Percentiles rank a stretch among this genome's conserved stretches.
These are phyloP conservation scores for Mollisiaceae sp. DNA, from an alignment of 2,329 filamentous ascomycete species.

Conservation along the genomic window DNA sequence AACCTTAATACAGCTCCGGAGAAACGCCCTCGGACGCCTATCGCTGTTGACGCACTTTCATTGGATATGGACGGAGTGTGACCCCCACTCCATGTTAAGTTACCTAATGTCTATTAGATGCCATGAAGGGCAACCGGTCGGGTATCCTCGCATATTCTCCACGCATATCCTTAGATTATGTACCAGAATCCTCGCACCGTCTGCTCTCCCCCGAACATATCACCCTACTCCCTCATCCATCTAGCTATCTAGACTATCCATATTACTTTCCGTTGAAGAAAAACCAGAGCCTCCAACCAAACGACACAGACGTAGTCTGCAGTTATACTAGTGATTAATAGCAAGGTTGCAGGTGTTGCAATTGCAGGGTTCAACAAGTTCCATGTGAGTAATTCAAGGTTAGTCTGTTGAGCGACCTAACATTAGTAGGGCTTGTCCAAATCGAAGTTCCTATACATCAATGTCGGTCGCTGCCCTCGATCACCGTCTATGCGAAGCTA, in stretches of 20 bases:
- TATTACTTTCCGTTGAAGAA: conserved; percentile 42
- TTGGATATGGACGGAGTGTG: conserved; percentile 58
- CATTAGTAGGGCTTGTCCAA: conserved; percentile 23
- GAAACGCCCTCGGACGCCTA: conserved; percentile 66
- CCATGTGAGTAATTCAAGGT: conserved; percentile 5
- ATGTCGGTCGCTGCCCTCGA: conserved; percentile 33
- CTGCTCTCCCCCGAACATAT: conserved; percentile 40
- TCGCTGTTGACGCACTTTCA: conserved; percentile 70
- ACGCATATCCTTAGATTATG: conserved; percentile 45
- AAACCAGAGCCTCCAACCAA: conserved; percentile 26
- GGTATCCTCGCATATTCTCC: conserved; percentile 15
- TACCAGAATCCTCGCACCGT: conserved; percentile 43
- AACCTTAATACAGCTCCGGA: conserved; percentile 66
- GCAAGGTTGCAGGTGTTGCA: conserved; percentile 30
- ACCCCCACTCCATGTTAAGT: background rate
- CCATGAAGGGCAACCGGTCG: conserved; percentile 26
- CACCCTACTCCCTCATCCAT: conserved; percentile 39
- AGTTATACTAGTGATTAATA: conserved; percentile 27
- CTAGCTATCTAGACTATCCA: conserved; percentile 41
- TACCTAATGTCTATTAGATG: conserved; percentile 16
- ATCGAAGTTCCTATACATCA: conserved; percentile 29
- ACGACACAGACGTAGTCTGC: conserved; percentile 31
- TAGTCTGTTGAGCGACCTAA: background rate
- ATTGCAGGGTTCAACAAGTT: conserved; percentile 28
- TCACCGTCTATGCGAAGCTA: conserved; percentile 24